Evolutionary conservation across 2,329 filamentous ascomycete species (phyloP).

Genomic region (Ilyonectria sp.): DNA sequence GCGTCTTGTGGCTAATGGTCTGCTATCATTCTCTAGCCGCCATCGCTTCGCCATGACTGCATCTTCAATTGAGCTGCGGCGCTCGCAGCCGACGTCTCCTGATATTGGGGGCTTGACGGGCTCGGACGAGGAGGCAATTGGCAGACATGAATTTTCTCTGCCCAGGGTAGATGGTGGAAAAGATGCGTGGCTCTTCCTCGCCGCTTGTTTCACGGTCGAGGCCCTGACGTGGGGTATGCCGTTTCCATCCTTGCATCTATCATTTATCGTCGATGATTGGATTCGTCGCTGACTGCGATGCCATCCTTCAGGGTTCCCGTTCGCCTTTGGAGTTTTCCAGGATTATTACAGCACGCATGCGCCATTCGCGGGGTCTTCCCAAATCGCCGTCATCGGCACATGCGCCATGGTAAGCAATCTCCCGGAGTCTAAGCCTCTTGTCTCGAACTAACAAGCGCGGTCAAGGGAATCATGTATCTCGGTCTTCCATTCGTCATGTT

Average conservation of each 20-base stretch:
- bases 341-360: conserved; percentile 75
- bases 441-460: conserved; percentile 5
- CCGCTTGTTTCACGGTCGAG: conserved; percentile 52
- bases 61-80: conserved; percentile 18
- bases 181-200: conserved; percentile 54
- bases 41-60: conserved; percentile 7
- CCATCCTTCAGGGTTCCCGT: conserved; percentile 70
- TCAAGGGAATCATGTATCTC: conserved; percentile 69
- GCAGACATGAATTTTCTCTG: conserved; percentile 35
- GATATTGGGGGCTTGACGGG: neutral
- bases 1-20: neutral
- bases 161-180: conserved; percentile 52
- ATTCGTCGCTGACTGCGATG: neutral
- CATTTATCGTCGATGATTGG: neutral
- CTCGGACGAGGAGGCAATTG: neutral
- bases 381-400: conserved; percentile 76
- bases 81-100: neutral
- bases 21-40: neutral
- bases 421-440: neutral
- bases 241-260: neutral
- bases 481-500: conserved; percentile 65
- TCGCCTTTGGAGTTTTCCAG: conserved; percentile 80
- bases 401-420: conserved; percentile 66
- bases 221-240: conserved; percentile 53
- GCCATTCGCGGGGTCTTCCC: conserved; percentile 68